These are phyloP conservation scores for Solanum bulbocastanum DNA, from an alignment of 257 asterid genomes.

Conservation along the genomic window DNA sequence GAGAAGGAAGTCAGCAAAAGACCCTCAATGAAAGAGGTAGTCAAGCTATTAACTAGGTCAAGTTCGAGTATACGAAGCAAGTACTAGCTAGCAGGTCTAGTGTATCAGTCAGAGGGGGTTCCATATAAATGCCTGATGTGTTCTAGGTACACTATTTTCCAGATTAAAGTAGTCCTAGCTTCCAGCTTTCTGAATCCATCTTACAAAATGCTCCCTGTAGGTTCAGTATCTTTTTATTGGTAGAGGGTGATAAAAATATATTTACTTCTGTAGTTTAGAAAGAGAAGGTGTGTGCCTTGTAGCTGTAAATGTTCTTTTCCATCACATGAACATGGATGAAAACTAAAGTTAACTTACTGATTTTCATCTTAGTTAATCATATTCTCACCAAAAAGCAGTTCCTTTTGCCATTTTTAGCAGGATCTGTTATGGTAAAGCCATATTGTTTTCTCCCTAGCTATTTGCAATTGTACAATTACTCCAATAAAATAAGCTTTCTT, in stretches of 20 bases:
- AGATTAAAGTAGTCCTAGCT: neutral
- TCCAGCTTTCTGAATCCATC: neutral
- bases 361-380: neutral
- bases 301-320: neutral
- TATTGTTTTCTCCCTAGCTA: neutral
- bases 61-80: slow-evolving; percentile 28
- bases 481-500: neutral
- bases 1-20: slow-evolving; percentile 42
- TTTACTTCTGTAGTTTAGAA: neutral
- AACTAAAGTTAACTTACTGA: neutral
- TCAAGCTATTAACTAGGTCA: slow-evolving; percentile 34
- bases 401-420: neutral
- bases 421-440: neutral
- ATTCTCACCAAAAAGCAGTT: neutral
- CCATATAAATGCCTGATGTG: neutral
- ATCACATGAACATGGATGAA: neutral
- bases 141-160: neutral
- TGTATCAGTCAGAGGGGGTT: neutral
- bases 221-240: neutral
- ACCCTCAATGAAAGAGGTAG: slow-evolving; percentile 75
- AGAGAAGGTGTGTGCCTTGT: neutral
- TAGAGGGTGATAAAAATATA: neutral
- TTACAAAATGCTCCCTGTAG: neutral
- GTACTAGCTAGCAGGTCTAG: neutral
- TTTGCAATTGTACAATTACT: neutral